Conservation (phyloP, 2,329 filamentous ascomycete species). For the Orbilia javanica region DNA sequence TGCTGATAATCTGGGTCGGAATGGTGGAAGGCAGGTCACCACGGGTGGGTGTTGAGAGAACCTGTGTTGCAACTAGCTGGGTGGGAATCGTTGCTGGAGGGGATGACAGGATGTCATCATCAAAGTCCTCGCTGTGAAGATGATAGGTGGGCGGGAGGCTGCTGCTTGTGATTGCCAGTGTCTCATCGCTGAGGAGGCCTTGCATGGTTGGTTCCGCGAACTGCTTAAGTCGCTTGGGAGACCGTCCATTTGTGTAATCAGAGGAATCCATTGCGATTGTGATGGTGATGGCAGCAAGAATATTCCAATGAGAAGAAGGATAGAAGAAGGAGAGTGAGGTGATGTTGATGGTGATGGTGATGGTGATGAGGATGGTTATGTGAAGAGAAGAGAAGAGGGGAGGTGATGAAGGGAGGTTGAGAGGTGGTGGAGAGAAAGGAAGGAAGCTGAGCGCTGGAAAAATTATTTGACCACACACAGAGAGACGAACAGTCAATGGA, state of each 20-base stretch:
- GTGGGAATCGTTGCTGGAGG: conserved; percentile 70
- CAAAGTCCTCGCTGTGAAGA: conserved; percentile 59
- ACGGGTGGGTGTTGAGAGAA: conserved; percentile 59
- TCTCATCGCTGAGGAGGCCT: conserved; percentile 65
- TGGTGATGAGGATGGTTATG: not conserved
- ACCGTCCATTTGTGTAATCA: conserved; percentile 31
- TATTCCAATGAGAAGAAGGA: not conserved
- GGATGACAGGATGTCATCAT: conserved; percentile 63
- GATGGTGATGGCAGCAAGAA: not conserved
- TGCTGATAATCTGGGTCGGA: conserved; percentile 72
- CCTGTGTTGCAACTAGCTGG: conserved; percentile 61
- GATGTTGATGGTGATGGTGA: not conserved
- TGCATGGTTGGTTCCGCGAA: conserved; percentile 63
- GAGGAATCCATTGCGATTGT: conserved; percentile 27
- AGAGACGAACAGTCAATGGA: not conserved
- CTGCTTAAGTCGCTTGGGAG: conserved; percentile 50
- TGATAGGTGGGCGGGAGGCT: conserved; percentile 38
- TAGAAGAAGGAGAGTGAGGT: not conserved
- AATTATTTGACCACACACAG: not conserved
- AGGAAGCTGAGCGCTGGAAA: not conserved
- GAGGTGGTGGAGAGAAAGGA: not conserved
- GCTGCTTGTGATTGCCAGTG: conserved; percentile 21
- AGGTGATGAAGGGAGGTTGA: not conserved
- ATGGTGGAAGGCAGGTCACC: conserved; percentile 67
- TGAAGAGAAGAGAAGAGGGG: not conserved